Percentiles rank a stretch among this genome's conserved stretches.
These are phyloP conservation scores for Dillenia turbinata DNA, from an alignment of 164 flowering plant species.

Conservation along the genomic window DNA sequence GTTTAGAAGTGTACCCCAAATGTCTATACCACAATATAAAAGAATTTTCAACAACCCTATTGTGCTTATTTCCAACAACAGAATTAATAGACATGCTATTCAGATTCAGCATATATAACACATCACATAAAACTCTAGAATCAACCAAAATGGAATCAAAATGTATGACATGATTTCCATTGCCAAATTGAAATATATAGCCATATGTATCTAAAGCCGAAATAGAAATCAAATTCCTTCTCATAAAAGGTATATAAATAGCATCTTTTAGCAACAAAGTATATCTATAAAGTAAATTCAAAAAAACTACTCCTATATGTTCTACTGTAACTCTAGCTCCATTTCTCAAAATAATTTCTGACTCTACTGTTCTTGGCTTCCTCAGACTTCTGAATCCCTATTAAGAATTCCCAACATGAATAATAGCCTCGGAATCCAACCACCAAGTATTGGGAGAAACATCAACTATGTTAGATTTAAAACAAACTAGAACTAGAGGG, in stretches of 20 bases:
- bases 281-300: too few species aligned
- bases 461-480: constrained; percentile 3
- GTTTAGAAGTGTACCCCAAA: constrained; percentile 1
- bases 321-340: too few species aligned
- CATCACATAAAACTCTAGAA: neutral
- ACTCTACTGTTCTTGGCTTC: neutral
- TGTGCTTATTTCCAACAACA: neutral
- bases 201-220: neutral
- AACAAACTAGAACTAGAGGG: neutral
- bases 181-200: neutral
- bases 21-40: constrained; percentile 1
- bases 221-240: neutral
- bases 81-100: neutral
- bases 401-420: neutral
- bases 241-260: neutral
- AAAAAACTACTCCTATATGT: too few species aligned
- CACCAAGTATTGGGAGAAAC: neutral
- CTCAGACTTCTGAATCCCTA: neutral
- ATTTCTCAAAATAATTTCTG: neutral
- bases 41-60: neutral
- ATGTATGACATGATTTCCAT: neutral
- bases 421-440: neutral
- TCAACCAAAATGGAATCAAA: neutral
- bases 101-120: neutral
- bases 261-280: neutral